phyloP scores from a whole-genome alignment of 73 alveolate genomes.

The Tetrahymena thermophila region DNA sequence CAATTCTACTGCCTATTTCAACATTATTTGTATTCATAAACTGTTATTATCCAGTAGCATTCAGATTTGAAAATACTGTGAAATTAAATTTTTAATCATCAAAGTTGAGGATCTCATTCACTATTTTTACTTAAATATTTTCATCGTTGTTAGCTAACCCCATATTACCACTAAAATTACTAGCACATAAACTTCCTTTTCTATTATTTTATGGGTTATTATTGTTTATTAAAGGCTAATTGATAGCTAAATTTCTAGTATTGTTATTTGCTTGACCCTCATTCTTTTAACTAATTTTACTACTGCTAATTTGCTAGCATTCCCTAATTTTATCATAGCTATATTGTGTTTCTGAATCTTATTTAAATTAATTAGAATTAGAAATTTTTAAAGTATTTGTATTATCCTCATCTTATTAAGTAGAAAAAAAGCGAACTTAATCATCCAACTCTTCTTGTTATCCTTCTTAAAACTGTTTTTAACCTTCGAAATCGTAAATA shows the following conservation, averaged over 20 bases:
- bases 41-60: background rate
- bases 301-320: background rate
- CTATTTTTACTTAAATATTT: background rate
- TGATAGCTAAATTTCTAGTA: background rate
- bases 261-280: background rate
- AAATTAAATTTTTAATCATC: background rate
- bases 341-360: background rate
- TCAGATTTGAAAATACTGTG: background rate
- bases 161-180: background rate
- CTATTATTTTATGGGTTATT: background rate
- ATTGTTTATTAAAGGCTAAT: background rate
- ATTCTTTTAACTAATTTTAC: background rate
- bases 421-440: background rate
- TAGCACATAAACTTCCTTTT: background rate
- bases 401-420: background rate
- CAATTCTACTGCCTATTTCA: background rate
- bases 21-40: background rate
- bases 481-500: background rate
- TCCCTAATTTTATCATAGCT: background rate
- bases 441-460: background rate
- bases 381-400: background rate
- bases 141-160: background rate
- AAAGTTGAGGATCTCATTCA: background rate
- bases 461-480: background rate
- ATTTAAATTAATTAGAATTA: background rate